Evolutionary conservation across 2,329 filamentous ascomycete genomes (phyloP).

Genomic region (Aspergillus sp.): DNA sequence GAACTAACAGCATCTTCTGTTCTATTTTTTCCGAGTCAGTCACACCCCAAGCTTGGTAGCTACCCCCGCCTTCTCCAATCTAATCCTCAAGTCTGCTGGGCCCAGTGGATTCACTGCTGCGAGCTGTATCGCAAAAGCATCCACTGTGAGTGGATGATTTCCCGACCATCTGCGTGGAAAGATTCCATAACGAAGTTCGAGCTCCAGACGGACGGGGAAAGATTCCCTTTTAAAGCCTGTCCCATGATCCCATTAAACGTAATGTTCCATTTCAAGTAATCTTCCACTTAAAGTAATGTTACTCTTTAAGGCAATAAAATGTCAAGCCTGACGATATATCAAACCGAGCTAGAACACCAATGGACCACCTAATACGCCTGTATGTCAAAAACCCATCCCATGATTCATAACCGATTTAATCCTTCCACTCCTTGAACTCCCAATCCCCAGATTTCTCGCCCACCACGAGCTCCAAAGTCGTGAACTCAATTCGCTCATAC

Average conservation of each 20-base stretch:
- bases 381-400: not conserved
- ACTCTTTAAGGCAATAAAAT: not conserved
- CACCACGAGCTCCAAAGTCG: constrained; percentile 64
- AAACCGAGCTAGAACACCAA: too few relatives aligned
- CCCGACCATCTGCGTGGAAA: constrained; percentile 10
- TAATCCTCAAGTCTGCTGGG: constrained; percentile 1
- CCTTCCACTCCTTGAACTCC: constrained; percentile 60
- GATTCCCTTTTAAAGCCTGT: not conserved
- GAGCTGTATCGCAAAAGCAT: not conserved
- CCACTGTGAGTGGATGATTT: constrained; percentile 1
- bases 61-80: constrained; percentile 7
- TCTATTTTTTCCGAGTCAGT: not conserved
- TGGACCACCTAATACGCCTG: not conserved
- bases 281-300: not conserved
- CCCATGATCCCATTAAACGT: too few relatives aligned
- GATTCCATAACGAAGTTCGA: constrained; percentile 1
- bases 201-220: constrained; percentile 2
- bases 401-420: not conserved
- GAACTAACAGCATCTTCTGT: not conserved
- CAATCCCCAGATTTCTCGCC: constrained; percentile 64
- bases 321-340: not conserved
- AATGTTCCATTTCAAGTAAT: not conserved
- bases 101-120: not conserved
- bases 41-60: too few relatives aligned
- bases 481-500: constrained; percentile 67